A percentile compares a stretch with the other conserved stretches of the same genome.
These are phyloP conservation scores for Marchantia polymorpha DNA, from an alignment of 225 moss, liverwort and hornwort genomes.

Conservation along the genomic window DNA sequence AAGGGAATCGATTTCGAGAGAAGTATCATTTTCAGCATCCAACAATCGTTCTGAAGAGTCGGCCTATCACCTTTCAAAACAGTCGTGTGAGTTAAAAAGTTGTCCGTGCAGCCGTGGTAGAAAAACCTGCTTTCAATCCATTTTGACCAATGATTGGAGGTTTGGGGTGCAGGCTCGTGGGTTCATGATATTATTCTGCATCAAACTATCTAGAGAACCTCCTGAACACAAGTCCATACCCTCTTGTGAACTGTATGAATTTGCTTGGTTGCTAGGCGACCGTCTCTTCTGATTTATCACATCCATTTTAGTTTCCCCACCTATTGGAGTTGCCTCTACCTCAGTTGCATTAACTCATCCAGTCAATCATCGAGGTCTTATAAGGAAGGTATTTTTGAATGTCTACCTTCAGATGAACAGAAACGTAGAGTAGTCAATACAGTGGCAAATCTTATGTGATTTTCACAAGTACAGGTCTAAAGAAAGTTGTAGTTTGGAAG, in stretches of 20 bases:
- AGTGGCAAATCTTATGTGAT: too few species aligned
- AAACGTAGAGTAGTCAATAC: too few species aligned
- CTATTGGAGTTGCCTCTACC: neutral
- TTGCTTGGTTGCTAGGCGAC: neutral
- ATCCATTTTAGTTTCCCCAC: neutral
- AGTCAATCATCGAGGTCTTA: too few species aligned
- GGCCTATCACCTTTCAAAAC: neutral
- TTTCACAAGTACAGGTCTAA: too few species aligned
- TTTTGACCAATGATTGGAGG: constrained; percentile 27
- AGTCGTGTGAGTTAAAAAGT: constrained; percentile 3
- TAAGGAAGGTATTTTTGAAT: too few species aligned
- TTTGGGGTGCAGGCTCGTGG: neutral
- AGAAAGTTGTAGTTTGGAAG: too few species aligned
- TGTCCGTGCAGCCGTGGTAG: neutral
- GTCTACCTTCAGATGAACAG: too few species aligned
- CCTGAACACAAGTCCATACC: constrained; percentile 38
- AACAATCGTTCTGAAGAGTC: neutral
- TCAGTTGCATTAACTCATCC: neutral
- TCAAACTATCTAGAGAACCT: constrained; percentile 13
- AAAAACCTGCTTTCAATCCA: constrained; percentile 32
- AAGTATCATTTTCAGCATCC: neutral
- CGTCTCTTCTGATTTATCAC: neutral
- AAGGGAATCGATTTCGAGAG: neutral
- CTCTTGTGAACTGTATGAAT: constrained; percentile 20
- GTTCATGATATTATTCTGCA: neutral